Percentiles rank a stretch among this genome's conserved stretches.
phyloP scores from a whole-genome alignment of 2,329 filamentous ascomycete species.

The Pseudocercospora fuligena region DNA sequence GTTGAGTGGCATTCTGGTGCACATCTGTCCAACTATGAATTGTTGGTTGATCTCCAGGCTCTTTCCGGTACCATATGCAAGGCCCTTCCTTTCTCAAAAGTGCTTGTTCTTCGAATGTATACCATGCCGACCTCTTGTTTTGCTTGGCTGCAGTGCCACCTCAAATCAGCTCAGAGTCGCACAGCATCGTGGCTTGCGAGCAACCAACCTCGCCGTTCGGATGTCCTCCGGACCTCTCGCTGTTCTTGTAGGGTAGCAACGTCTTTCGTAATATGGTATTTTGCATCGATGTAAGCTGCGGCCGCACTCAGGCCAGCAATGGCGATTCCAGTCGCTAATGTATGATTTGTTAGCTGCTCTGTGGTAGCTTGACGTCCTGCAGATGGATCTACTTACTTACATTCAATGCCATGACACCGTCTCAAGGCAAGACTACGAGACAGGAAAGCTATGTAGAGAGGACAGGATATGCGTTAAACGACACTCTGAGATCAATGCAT shows the following conservation, averaged over 20 bases:
- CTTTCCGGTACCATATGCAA: constrained; percentile 70
- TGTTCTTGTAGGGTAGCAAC: constrained; percentile 45
- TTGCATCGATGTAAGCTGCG: constrained; percentile 79
- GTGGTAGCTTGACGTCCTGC: neutral
- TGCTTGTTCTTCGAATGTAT: constrained; percentile 61
- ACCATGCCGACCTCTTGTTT: constrained; percentile 66
- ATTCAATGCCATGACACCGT: neutral
- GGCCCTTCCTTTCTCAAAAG: constrained; percentile 47
- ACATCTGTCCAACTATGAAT: constrained; percentile 63
- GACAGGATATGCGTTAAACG: neutral
- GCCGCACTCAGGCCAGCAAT: constrained; percentile 63
- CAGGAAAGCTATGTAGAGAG: neutral
- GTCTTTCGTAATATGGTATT: constrained; percentile 70
- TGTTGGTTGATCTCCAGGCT: constrained; percentile 41
- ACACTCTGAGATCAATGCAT: neutral
- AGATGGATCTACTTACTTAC: neutral
- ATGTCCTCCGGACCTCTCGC: constrained; percentile 13
- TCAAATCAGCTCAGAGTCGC: constrained; percentile 17
- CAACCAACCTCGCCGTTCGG: constrained; percentile 15
- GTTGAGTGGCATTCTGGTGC: constrained; percentile 63
- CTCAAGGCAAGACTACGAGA: neutral
- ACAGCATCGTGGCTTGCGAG: neutral
- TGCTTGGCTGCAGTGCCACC: constrained; percentile 49
- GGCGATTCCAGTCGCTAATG: constrained; percentile 25
- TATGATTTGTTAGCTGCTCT: neutral